These are phyloP conservation scores for Xylariaceae sp. DNA, from an alignment of 2,329 filamentous ascomycete genomes.

Conservation along the genomic window DNA sequence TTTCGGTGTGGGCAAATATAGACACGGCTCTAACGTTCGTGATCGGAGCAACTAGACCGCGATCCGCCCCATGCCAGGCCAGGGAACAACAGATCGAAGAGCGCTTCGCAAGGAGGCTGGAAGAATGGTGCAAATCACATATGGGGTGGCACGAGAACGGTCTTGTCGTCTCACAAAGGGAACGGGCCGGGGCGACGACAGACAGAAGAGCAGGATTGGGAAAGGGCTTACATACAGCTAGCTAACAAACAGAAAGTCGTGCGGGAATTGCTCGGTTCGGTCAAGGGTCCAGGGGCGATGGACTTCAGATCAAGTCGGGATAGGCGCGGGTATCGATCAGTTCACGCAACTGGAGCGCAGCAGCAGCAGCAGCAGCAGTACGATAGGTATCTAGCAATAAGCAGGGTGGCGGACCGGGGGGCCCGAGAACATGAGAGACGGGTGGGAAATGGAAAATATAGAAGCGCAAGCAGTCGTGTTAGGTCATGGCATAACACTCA, in stretches of 20 bases:
- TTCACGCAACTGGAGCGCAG: not conserved
- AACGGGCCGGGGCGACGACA: constrained; percentile 12
- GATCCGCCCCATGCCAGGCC: not conserved
- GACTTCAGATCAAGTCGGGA: constrained; percentile 8
- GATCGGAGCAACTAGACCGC: constrained; percentile 1
- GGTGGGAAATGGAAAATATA: constrained; percentile 4
- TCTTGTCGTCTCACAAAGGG: constrained; percentile 21
- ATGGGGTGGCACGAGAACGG: constrained; percentile 20
- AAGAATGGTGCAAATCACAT: constrained; percentile 6
- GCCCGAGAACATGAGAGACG: constrained; percentile 3
- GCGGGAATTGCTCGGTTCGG: constrained; percentile 6
- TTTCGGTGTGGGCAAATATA: not conserved
- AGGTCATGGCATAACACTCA: not conserved
- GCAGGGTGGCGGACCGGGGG: not conserved
- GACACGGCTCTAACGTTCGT: not conserved
- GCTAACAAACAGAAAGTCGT: constrained; percentile 22
- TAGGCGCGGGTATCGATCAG: constrained; percentile 8
- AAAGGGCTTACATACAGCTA: constrained; percentile 14
- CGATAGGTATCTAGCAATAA: not conserved
- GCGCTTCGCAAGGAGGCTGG: constrained; percentile 4
- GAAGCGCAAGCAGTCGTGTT: constrained; percentile 11
- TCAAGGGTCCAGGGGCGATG: not conserved
- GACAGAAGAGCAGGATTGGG: constrained; percentile 18
- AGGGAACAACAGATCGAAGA: not conserved
- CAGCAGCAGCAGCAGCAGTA: too few relatives aligned